Conservation (phyloP, 768 basidiomycete genomes). For the Imleria badia region DNA sequence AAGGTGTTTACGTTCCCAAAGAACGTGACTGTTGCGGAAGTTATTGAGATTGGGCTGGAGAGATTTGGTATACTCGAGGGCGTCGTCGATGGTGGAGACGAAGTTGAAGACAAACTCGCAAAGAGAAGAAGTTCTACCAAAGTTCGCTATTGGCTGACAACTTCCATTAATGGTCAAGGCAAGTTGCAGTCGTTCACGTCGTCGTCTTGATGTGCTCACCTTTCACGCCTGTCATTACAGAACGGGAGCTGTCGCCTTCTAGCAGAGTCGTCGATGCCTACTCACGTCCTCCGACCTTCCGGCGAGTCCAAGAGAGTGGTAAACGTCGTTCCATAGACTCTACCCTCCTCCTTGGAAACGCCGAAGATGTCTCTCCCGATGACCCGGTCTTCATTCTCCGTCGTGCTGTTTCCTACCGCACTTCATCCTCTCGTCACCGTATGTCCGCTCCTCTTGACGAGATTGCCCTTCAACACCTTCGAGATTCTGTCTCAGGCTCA, state of each 20-base stretch:
- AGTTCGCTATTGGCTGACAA: constrained; percentile 80
- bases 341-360: constrained; percentile 60
- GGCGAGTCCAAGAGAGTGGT: constrained; percentile 51
- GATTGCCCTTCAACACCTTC: constrained; percentile 69
- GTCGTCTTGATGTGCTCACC: constrained; percentile 5
- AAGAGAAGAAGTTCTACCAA: constrained; percentile 76
- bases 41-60: constrained; percentile 89
- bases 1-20: constrained; percentile 92
- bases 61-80: constrained; percentile 94
- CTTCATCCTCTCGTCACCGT: constrained; percentile 65
- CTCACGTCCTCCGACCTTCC: constrained; percentile 68
- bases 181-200: constrained; percentile 12
- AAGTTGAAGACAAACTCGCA: constrained; percentile 88
- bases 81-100: constrained; percentile 98
- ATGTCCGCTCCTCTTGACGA: constrained; percentile 81
- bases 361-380: constrained; percentile 73
- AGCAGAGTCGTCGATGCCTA: constrained; percentile 86
- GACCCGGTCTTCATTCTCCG: constrained; percentile 93
- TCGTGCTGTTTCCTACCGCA: constrained; percentile 73
- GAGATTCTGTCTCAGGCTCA: constrained; percentile 60
- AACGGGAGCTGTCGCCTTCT: constrained; percentile 75
- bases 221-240: constrained; percentile 40
- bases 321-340: constrained; percentile 91
- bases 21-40: constrained; percentile 95
- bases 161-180: constrained; percentile 66